Base-by-base conservation (phyloP, 345 rosid species). In the Alliaria petiolata region DNA sequence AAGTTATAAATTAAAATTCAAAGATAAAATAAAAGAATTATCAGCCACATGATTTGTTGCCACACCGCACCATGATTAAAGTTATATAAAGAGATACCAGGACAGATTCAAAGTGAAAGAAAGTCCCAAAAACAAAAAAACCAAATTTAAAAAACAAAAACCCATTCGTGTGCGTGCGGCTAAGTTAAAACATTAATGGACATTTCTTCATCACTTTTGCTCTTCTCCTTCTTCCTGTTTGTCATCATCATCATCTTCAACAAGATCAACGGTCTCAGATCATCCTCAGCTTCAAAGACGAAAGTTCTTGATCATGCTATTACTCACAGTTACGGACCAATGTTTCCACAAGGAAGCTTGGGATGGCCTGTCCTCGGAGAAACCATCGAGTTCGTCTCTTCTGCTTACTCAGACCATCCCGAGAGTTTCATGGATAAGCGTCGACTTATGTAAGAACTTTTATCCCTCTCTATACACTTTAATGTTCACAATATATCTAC, bases 361-460 rank as follows among this genome's bases (percentile, higher is more conserved):
- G 97, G 99, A 45, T 91, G 95, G 96, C 99, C 99, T 26, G 52
- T 95, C 42, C 0, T 91, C 53, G 98, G 99, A 2, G 99, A 95
- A 80, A 88, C 98, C 69, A 78, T 95, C 14, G 96, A 95, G 67
- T 95, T 91, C 85, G 20, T 95, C 49, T 76, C 91, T 19, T 85
- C 80, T 78, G 98, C 96, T 53, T 89, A 83, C 81, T 82, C 98
- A 0, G 93, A 91, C 84, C 85, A 79, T 51, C 99, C 99, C 0
- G 98, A 95, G 75, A 80, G 80, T 74, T 95, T 95, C 89, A 80
- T 95, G 87, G 84, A 91, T 70, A 85, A 86, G 65, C 99, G 98
- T 42, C 86, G 96, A 55, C 79, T 59, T 76, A 15, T 71, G 96
- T 91, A 83, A 74, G 82, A 80, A 42, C 26, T 30, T 16, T 34